phyloP scores from a whole-genome alignment of 106 monocot genomes.

The Phalaenopsis aphrodite region DNA sequence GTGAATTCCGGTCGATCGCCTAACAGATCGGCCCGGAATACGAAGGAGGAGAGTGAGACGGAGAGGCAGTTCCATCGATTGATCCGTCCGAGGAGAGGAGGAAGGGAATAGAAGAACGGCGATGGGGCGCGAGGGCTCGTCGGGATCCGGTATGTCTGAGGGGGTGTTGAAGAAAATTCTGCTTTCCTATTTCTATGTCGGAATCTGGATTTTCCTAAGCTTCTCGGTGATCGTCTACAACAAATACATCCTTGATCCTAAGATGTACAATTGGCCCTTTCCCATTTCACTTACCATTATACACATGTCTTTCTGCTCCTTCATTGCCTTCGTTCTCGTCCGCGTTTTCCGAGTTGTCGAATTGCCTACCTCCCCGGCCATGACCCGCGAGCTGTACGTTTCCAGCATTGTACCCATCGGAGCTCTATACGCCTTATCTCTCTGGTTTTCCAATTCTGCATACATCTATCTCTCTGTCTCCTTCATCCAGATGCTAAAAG shows the following conservation, averaged over 20 bases:
- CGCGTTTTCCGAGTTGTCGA: conserved; percentile 9
- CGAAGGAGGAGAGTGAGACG: not conserved
- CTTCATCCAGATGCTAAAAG: conserved; percentile 62
- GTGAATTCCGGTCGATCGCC: not conserved
- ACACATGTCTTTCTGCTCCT: conserved; percentile 3
- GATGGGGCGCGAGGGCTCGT: conserved; percentile 3
- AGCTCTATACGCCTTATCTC: conserved; percentile 39
- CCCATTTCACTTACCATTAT: conserved; percentile 20
- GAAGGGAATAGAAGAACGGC: not conserved
- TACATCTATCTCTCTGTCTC: conserved; percentile 59
- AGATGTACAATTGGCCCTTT: conserved; percentile 22
- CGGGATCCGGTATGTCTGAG: conserved; percentile 3
- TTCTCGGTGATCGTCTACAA: conserved; percentile 22
- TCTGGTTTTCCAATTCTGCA: conserved; percentile 55
- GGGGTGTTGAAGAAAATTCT: conserved; percentile 13
- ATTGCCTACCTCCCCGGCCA: conserved; percentile 4
- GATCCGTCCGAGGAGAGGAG: not conserved
- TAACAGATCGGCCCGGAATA: not conserved
- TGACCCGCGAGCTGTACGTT: conserved; percentile 27
- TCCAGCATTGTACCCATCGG: conserved; percentile 43
- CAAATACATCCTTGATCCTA: conserved; percentile 21
- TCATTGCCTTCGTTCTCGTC: not conserved
- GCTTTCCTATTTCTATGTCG: conserved; percentile 15
- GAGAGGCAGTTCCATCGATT: not conserved
- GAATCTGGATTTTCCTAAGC: conserved; percentile 13